A percentile compares a stretch with the other conserved stretches of the same genome.
phyloP scores from a whole-genome alignment of 2,329 filamentous ascomycete species.

The Trichoderma breve region DNA sequence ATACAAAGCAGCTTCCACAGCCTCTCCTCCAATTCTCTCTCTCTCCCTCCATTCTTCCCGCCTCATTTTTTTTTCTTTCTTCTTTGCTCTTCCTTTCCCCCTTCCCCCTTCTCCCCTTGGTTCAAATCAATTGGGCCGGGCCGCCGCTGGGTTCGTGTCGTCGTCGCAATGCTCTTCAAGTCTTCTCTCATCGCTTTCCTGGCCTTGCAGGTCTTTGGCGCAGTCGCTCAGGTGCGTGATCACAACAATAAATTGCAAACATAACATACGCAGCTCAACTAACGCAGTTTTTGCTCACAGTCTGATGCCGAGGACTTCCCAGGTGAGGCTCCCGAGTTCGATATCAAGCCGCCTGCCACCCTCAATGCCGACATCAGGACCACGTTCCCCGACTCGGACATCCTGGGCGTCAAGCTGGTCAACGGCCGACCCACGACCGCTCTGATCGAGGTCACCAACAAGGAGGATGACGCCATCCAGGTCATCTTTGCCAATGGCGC shows the following conservation, averaged over 20 bases:
- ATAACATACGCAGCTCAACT: neutral
- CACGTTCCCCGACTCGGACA: constrained; percentile 67
- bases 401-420: constrained; percentile 93
- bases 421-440: constrained; percentile 86
- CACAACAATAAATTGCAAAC: neutral
- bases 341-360: constrained; percentile 22
- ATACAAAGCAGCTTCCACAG: constrained; percentile 15
- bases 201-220: constrained; percentile 65
- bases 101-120: neutral
- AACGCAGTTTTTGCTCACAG: neutral
- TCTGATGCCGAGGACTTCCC: neutral
- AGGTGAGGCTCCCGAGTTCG: neutral
- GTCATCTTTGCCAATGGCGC: constrained; percentile 75
- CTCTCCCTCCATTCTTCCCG: neutral
- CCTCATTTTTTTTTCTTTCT: constrained; percentile 3
- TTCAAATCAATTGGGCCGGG: constrained; percentile 16
- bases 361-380: constrained; percentile 65
- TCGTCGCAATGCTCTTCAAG: constrained; percentile 66
- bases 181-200: constrained; percentile 69
- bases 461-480: constrained; percentile 72
- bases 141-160: constrained; percentile 16
- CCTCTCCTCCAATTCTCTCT: neutral
- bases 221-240: constrained; percentile 58
- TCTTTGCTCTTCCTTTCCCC: constrained; percentile 4
- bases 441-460: constrained; percentile 78